Evolutionary conservation across 192 early-diverging fungal species (phyloP), one percentile per base, ranked within the genome.

Genomic region (Backusella liffmaniae): DNA sequence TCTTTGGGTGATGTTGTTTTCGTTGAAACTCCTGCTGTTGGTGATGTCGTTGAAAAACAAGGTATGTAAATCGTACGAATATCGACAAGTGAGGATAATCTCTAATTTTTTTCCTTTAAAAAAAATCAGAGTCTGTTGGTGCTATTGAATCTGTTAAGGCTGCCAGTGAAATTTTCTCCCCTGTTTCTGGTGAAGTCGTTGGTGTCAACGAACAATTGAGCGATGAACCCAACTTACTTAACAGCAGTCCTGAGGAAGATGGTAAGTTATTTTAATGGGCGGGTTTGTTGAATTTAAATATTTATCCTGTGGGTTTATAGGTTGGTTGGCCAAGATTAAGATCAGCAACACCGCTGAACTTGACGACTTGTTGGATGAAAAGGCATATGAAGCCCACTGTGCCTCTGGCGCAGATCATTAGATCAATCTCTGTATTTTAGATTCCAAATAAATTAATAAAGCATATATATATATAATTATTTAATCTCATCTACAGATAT

Each of bases 121-220:
- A 62, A 62, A 29, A 23, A 62, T 79, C 81, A 87, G 93, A 90
- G 4, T 53, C 78, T 70, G 85, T 96, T n/a, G 92, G 93, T 74
- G 92, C 92, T 41, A 92, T 98, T 56, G 97, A 98, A 83, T 93
- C 91, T 46, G 97, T 98, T 80, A 98, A 98, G 88, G 96, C 97
- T 69, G 94, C 96, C 56, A 90, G 88, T 73, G 97, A 98, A 76
- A 91, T 98, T 49, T 96, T 94, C 79, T 87, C 96, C 29, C 97
- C 97, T 70, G 82, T 96, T 30, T 82, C 87, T 67, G 97, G 97
- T 70, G 87, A 91, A 68, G 88, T 98, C 68, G 86, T 94, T 62
- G 92, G 91, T 69, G 87, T 90, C 78, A 98, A 98, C 83, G 69
- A 77, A 16, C 73, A 44, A 0, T 88, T 98, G 59, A 77, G 73